Base-by-base conservation (phyloP, 1,139 yeast species). In the Pneumocystis jirovecii region DNA sequence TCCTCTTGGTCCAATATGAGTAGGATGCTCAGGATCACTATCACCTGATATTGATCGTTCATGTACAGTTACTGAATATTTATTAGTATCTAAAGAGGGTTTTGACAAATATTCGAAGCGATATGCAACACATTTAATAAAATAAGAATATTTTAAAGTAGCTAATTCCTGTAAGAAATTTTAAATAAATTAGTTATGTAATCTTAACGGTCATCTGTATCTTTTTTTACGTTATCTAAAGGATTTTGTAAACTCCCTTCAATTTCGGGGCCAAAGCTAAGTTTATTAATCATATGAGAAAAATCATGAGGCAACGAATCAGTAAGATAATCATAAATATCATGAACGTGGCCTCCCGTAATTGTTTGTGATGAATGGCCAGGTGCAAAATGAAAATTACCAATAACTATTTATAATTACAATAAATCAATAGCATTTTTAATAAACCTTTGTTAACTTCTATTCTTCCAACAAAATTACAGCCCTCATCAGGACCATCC, bases 341-440 rank as follows among this genome's bases (percentile, higher is more conserved):
- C 98, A 76, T 93, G 98, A 69, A 83, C 80, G 74, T 93, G 97
- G 34, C 71, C 70, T 37, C 67, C 67, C 34, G 83, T 83, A 8
- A 77, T 77, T 63, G 77, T 72, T 65, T 84, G 82, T 68, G 79
- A 80, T 63, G 87, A 83, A 67, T 82, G 84, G 29, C 98, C 98
- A 1, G 98, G 97, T 0, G 97, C 96, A 79, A 93, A 90, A 76
- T 93, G 97, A 70, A 93, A 78, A 73, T 89, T 87, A 60, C 98
- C 98, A 40, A 88, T 84, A 60, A 93, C 88, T 75, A 96, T 83
- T 76, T 5, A 88, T 72, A 93, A 84, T 71, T 83, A 80, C 10
- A 95, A 86, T 44, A 82, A 80, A 50, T 44, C 7, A 37, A 8
- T 44, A 6, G 34, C 15, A 21, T 8, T 21, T 21, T 19, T n/a